A percentile compares a stretch with the other conserved stretches of the same genome.
Evolutionary conservation across 73 alveolate species (phyloP).

Genomic region (Paramecium pentaurelia): DNA sequence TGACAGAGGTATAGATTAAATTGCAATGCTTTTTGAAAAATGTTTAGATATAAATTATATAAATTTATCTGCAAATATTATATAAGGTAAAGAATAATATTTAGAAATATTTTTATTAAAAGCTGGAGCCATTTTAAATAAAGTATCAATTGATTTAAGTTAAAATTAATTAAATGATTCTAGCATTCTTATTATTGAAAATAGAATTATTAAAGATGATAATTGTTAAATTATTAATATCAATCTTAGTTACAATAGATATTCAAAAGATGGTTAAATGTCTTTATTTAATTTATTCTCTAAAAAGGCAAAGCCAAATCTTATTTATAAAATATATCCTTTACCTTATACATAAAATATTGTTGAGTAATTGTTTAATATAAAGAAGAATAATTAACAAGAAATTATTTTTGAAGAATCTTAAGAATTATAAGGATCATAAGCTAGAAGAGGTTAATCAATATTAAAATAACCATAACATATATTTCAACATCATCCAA

Average conservation of each 20-base stretch:
- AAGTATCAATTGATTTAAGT: background rate
- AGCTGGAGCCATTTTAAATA: background rate
- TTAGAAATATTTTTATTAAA: background rate
- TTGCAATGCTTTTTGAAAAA: background rate
- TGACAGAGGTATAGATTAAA: background rate
- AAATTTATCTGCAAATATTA: background rate
- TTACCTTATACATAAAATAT: background rate
- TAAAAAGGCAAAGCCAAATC: background rate
- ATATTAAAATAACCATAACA: background rate
- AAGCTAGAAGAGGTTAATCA: background rate
- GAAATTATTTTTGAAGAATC: background rate
- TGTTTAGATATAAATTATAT: background rate
- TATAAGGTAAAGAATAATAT: background rate
- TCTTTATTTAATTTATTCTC: background rate
- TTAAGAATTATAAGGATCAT: background rate
- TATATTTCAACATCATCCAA: background rate
- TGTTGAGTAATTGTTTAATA: background rate
- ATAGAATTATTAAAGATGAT: background rate
- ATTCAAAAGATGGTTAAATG: background rate
- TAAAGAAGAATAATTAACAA: background rate
- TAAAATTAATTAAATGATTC: background rate
- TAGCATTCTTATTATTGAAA: background rate
- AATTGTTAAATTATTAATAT: background rate
- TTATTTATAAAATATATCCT: background rate
- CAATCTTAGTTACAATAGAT: background rate